phyloP scores from a whole-genome alignment of 163 green algal species.

The Chloromonas sp. region DNA sequence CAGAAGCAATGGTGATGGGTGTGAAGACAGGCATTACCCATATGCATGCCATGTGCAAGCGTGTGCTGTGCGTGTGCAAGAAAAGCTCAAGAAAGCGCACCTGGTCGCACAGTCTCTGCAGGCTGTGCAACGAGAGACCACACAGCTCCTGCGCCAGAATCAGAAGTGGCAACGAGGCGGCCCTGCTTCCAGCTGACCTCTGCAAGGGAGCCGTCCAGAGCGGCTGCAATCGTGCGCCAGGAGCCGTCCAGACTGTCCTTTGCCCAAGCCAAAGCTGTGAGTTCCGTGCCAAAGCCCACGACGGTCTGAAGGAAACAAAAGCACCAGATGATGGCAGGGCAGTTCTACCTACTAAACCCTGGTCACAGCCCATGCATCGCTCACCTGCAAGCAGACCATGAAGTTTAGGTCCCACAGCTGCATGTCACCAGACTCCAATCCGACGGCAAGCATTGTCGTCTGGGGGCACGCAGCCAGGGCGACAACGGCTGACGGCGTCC shows the following conservation, averaged over 20 bases:
- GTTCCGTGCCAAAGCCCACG: slow-evolving; percentile 48
- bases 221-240: slow-evolving; percentile 68
- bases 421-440: slow-evolving; percentile 74
- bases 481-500: slow-evolving; percentile 67
- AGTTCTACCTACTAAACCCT: not conserved
- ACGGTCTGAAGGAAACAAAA: slow-evolving; percentile 46
- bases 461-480: slow-evolving; percentile 63
- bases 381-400: slow-evolving; percentile 57
- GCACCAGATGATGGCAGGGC: not conserved
- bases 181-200: slow-evolving; percentile 57
- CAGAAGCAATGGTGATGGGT: not conserved
- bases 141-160: slow-evolving; percentile 78
- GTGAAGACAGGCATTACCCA: not conserved
- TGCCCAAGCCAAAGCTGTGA: slow-evolving; percentile 65
- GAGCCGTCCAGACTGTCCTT: slow-evolving; percentile 28
- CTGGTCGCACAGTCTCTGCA: slow-evolving; percentile 14
- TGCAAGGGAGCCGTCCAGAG: slow-evolving; percentile 66
- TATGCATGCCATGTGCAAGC: slow-evolving; percentile 1
- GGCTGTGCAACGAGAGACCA: slow-evolving; percentile 69
- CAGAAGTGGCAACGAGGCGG: slow-evolving; percentile 25
- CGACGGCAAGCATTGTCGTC: slow-evolving; percentile 61
- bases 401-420: slow-evolving; percentile 77
- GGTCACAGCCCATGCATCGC: not conserved
- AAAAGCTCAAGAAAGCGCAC: slow-evolving; percentile 11
- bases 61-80: too few relatives aligned